phyloP scores from a whole-genome alignment of 257 asterid genomes.

The Gynochthodes officinalis region DNA sequence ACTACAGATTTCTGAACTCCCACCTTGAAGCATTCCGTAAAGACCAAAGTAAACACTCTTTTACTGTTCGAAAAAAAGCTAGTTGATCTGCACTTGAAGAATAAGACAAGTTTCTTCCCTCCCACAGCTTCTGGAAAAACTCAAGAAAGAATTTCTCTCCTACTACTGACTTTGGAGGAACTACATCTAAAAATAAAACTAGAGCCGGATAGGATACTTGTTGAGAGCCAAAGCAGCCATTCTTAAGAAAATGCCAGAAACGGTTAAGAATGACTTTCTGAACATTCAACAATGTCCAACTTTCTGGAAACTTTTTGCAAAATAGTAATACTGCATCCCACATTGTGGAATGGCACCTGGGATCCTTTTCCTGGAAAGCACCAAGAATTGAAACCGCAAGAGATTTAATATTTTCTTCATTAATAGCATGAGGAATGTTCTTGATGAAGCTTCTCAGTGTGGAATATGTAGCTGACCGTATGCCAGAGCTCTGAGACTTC shows the following conservation, averaged over 20 bases:
- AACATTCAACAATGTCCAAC: slow-evolving; percentile 72
- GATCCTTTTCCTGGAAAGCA: slow-evolving; percentile 79
- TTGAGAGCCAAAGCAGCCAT: slow-evolving; percentile 98
- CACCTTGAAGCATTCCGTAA: slow-evolving; percentile 81
- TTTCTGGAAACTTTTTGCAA: slow-evolving; percentile 60
- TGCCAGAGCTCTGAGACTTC: slow-evolving; percentile 69
- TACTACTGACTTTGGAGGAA: slow-evolving; percentile 57
- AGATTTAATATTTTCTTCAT: slow-evolving; percentile 60
- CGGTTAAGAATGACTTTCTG: slow-evolving; percentile 66
- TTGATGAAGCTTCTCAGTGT: slow-evolving; percentile 70
- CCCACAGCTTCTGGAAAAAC: slow-evolving; percentile 81
- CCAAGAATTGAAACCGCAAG: slow-evolving; percentile 84
- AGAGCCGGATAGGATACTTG: slow-evolving; percentile 89
- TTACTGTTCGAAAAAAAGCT: slow-evolving; percentile 63
- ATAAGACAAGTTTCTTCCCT: slow-evolving; percentile 64
- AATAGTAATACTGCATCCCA: slow-evolving; percentile 78
- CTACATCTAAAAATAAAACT: slow-evolving; percentile 64
- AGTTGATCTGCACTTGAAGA: slow-evolving; percentile 52
- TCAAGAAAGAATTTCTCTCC: slow-evolving; percentile 75
- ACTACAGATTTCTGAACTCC: slow-evolving; percentile 16
- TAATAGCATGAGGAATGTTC: slow-evolving; percentile 67
- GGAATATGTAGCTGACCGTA: slow-evolving; percentile 85
- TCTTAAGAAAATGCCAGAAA: slow-evolving; percentile 74
- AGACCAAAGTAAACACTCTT: slow-evolving; percentile 82
- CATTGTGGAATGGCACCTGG: slow-evolving; percentile 87